Conservation (phyloP, 2,329 filamentous ascomycete genomes). For the Trichoderma brevicompactum region DNA sequence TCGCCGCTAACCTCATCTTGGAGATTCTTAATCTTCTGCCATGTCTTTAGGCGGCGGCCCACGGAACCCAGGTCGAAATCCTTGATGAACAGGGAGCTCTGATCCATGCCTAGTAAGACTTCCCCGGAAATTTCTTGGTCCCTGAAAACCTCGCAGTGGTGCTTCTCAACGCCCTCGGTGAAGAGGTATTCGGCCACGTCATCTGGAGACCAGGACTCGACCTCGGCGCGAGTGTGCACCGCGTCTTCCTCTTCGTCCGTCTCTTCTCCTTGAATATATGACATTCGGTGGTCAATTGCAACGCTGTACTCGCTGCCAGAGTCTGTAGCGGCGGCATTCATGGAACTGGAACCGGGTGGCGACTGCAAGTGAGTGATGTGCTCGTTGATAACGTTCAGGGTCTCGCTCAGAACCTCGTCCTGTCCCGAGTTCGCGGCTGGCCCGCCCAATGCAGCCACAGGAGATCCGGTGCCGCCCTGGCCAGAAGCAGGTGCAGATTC, state of each 20-base stretch:
- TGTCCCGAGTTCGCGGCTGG: constrained; percentile 52
- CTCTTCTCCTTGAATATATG: constrained; percentile 92
- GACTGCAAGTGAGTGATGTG: constrained; percentile 86
- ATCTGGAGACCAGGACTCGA: constrained; percentile 76
- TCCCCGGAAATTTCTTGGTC: constrained; percentile 97
- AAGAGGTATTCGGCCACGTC: constrained; percentile 91
- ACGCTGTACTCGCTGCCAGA: constrained; percentile 91
- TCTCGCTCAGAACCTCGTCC: constrained; percentile 86
- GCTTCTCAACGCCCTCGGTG: constrained; percentile 79
- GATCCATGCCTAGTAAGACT: constrained; percentile 91
- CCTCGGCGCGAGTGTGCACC: constrained; percentile 70
- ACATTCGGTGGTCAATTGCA: constrained; percentile 74
- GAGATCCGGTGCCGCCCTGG: constrained; percentile 38
- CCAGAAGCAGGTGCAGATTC: constrained; percentile 37
- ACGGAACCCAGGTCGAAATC: constrained; percentile 93
- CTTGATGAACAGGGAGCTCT: constrained; percentile 92
- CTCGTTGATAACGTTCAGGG: constrained; percentile 93
- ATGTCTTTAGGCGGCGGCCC: constrained; percentile 85
- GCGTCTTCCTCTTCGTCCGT: constrained; percentile 91
- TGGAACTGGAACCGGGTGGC: constrained; percentile 54
- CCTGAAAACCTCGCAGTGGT: constrained; percentile 90
- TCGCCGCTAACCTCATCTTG: constrained; percentile 79
- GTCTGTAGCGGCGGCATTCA: constrained; percentile 65
- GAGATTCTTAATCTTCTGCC: constrained; percentile 92
- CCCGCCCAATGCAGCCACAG: constrained; percentile 37